Percentiles rank a stretch among this genome's conserved stretches.
Evolutionary conservation across 139 green algal genomes (phyloP).

Genomic region (Closterium sp.): DNA sequence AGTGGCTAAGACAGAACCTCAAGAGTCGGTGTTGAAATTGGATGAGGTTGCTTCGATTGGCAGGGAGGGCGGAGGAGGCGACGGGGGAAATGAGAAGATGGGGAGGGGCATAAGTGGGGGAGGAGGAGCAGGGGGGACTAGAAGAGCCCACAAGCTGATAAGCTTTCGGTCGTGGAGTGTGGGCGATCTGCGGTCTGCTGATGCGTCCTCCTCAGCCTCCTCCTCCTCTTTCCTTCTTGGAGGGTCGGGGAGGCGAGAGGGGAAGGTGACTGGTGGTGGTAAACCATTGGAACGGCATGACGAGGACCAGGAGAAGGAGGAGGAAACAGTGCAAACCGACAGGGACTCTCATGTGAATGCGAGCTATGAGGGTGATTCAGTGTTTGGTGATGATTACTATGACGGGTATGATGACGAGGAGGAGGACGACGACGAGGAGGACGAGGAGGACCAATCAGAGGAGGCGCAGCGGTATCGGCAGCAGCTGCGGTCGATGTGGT

Average conservation of each 20-base stretch:
- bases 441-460: neutral
- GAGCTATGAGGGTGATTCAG: neutral
- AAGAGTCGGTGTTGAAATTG: no score
- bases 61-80: no score
- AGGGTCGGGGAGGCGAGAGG: neutral
- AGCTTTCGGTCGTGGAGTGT: neutral
- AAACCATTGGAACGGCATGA: neutral
- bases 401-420: neutral
- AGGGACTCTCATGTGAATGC: neutral
- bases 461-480: neutral
- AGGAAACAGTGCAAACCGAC: neutral
- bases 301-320: neutral
- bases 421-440: neutral
- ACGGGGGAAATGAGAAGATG: no score
- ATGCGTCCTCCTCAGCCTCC: neutral
- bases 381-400: no score
- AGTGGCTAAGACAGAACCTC: no score
- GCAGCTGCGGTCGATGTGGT: neutral
- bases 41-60: no score
- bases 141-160: neutral
- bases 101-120: no score
- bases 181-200: neutral
- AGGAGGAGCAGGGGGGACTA: neutral
- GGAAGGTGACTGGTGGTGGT: neutral
- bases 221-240: neutral